Conservation (phyloP, 192 early-diverging fungal genomes). For the Coemansia sp. region DNA sequence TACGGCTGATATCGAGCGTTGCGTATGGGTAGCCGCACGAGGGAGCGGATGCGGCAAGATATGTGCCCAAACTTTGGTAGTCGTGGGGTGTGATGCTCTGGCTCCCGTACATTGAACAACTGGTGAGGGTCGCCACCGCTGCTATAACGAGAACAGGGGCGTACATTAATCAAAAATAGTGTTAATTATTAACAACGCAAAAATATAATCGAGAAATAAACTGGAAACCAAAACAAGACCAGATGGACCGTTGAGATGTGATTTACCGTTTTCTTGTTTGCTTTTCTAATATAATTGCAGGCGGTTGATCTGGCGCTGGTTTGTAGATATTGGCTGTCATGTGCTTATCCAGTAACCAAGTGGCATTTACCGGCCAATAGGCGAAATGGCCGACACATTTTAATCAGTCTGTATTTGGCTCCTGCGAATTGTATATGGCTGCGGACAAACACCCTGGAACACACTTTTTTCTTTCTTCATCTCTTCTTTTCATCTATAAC, state of each 20-base stretch:
- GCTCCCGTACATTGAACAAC: slow-evolving; percentile 29
- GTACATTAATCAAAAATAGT: not conserved
- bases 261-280: no score
- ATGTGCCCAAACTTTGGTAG: slow-evolving; percentile 47
- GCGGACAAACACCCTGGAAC: not conserved
- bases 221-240: not conserved
- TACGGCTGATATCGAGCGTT: slow-evolving; percentile 53
- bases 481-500: slow-evolving; percentile 5
- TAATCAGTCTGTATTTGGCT: no score
- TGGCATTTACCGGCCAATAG: no score
- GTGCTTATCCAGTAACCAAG: no score
- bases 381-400: no score
- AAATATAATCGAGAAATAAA: not conserved
- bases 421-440: not conserved
- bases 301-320: no score
- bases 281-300: no score
- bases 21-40: slow-evolving; percentile 57
- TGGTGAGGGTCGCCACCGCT: not conserved
- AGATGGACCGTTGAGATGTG: no score
- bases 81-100: slow-evolving; percentile 53
- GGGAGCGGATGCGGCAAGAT: slow-evolving; percentile 51
- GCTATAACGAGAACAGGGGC: not conserved
- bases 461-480: not conserved
- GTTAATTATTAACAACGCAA: not conserved
- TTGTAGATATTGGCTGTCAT: no score